These are phyloP conservation scores for Globisporangium ultimum DNA, from an alignment of 352 stramenopile species.

Conservation along the genomic window DNA sequence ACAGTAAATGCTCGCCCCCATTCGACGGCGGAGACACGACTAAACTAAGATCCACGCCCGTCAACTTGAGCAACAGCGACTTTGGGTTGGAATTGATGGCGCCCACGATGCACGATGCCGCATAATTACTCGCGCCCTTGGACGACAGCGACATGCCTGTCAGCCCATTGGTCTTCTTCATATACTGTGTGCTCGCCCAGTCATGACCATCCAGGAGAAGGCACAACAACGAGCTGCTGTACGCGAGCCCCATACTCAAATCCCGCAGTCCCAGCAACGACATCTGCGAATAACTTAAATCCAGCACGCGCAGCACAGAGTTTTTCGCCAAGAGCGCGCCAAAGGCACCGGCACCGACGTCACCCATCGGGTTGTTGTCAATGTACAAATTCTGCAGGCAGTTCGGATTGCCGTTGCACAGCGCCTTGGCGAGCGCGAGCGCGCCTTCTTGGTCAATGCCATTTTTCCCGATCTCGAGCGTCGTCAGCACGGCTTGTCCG, in stretches of 20 bases:
- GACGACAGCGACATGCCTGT: constrained; percentile 60
- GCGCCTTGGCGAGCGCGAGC: constrained; percentile 62
- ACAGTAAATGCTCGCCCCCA: too few relatives aligned
- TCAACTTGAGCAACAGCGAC: constrained; percentile 74
- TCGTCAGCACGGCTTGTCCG: constrained; percentile 48
- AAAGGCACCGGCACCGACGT: constrained; percentile 62
- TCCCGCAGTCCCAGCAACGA: constrained; percentile 72
- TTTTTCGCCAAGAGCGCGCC: constrained; percentile 71
- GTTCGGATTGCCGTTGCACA: constrained; percentile 35
- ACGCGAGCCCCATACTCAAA: constrained; percentile 59
- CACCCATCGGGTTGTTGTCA: constrained; percentile 83
- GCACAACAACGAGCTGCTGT: constrained; percentile 62
- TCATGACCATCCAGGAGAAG: constrained; percentile 78
- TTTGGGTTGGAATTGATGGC: constrained; percentile 65
- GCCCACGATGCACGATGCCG: constrained; percentile 66
- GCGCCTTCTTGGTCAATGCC: constrained; percentile 62
- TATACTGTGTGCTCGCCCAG: constrained; percentile 82
- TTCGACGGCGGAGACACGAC: constrained; percentile 18
- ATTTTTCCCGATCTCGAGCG: constrained; percentile 81
- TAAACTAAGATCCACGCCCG: constrained; percentile 63
- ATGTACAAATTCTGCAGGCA: constrained; percentile 79
- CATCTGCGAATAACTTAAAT: constrained; percentile 82
- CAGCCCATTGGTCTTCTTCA: constrained; percentile 65
- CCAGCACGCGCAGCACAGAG: constrained; percentile 61
- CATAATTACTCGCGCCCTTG: constrained; percentile 69